Base-by-base conservation (phyloP, 208 protist species). In the Crithidia acanthocephali region DNA sequence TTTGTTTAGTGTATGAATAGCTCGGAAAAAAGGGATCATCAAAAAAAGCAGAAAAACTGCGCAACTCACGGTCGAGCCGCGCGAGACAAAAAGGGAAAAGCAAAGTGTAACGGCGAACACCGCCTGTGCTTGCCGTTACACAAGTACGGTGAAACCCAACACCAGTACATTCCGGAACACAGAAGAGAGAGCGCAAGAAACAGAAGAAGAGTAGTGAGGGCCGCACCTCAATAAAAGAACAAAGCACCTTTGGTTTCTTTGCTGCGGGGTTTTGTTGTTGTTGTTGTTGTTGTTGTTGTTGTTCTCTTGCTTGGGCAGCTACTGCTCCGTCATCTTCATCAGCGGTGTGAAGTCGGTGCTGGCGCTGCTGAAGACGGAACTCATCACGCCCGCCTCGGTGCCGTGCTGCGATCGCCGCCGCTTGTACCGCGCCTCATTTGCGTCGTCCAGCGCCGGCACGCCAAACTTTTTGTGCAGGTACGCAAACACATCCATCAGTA, bases 401-500 rank as follows among this genome's bases (percentile, higher is more conserved):
- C 72, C 72, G 28, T 65, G 55, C 50, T 71, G 72, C 48, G 72
- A 77, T 2, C 64, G 56, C 1, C 72, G 64, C 42, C 85, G 84
- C 56, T 87, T 92, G 30, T 83, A 83, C 20, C 83, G 85, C 23
- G 75, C 67, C 27, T 75, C 63, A 35, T 94, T 94, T 42, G 85
- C 66, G 6, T 91, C 82, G 65, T 96, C 91, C 8, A 96, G 68
- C 28, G 79, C 79, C 22, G 66, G 45, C 47, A 96, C 56, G 15
- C 81, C 79, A 5, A 88, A 90, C 28, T 72, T 68, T 72, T 96
- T 96, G 50, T 83, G 72, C 74, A 94, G 81, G 28, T 83, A 86
- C 56, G 79, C 85, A 60, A 96, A 90, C 8, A 88, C 81, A 42
- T 94, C 88, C 56, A 96, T 74, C 65, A 96, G 73, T 1, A 93